A percentile compares a stretch with the other conserved stretches of the same genome.
These are phyloP conservation scores for Maudiozyma bulderi DNA, from an alignment of 805 yeast species.

Conservation along the genomic window DNA sequence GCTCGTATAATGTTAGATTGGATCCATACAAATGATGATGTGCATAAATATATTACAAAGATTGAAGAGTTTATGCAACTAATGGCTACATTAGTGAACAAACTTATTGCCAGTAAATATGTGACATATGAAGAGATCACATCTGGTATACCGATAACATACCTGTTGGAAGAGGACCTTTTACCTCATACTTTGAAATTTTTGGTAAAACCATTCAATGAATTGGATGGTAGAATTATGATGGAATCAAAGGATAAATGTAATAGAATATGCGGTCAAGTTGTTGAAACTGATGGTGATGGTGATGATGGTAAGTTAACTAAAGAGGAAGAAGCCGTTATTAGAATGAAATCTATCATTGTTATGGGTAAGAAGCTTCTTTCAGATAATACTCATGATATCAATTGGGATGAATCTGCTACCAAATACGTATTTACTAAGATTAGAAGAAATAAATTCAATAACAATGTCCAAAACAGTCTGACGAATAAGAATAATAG, in stretches of 20 bases:
- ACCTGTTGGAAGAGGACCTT: conserved; percentile 58
- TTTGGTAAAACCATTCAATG: conserved; percentile 44
- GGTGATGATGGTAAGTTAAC: background rate
- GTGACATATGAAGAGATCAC: conserved; percentile 29
- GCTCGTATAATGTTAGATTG: conserved; percentile 47
- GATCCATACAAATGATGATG: conserved; percentile 43
- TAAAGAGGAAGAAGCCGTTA: background rate
- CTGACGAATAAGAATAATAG: background rate
- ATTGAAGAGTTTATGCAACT: conserved; percentile 25
- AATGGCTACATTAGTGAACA: conserved; percentile 26
- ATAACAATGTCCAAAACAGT: background rate
- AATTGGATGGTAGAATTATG: conserved; percentile 42
- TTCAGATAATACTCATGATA: background rate
- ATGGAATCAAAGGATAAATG: conserved; percentile 9
- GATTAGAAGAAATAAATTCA: background rate
- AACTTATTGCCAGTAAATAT: conserved; percentile 13
- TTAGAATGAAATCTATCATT: background rate
- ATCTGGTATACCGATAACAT: conserved; percentile 38
- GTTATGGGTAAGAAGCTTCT: background rate
- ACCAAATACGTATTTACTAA: background rate
- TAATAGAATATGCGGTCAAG: conserved; percentile 7
- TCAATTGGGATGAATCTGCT: background rate
- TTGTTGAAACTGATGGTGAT: background rate
- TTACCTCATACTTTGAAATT: conserved; percentile 50
- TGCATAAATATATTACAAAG: conserved; percentile 30